Base-by-base conservation (phyloP, 2,329 filamentous ascomycete genomes). In the Alternaria rosae region DNA sequence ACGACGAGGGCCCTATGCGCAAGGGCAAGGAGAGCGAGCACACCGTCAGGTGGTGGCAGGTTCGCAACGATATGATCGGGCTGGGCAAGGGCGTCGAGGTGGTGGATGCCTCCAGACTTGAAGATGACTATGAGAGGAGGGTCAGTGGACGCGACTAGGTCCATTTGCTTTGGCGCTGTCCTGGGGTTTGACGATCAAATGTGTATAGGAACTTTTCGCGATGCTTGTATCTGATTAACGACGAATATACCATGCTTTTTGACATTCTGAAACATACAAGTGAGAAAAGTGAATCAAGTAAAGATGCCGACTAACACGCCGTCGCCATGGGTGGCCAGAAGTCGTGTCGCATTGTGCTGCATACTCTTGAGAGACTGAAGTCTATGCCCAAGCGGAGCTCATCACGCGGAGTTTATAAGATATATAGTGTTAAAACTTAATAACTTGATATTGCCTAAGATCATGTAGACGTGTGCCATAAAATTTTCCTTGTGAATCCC, bases 41-140 rank as follows among this genome's bases (percentile, higher is more conserved):
- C 28, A 59, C 63, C 0, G 66, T 64, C 30, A 83, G 85, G 62
- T 94, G 92, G 92, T 95, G 91, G 90, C 89, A 93, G 78, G 85
- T 86, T 56, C 47, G 47, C 30, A 88, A 93, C 59, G 91, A 93
- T 45, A 88, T 92, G 61, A 93, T 96, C 23, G 94, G 94, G 3
- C 85, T 94, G 59, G 94, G 94, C 15, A 91, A 95, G 75, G 92
- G 93, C 5, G 89, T 97, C 26, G 89, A 97, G 41, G 89, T 98
- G 17, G 93, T 97, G 4, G 94, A 98, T 78, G 91, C 90, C 30
- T 85, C 90, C 67, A 86, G 92, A 52, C 87, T 97, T 17, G 89
- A 91, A 54, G 94, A 97, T 71, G 94, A 98, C 79, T 98, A 93
- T 91, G 85, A 86, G 65, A 88, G 92, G 75, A 86, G 94, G 63